phyloP scores from a whole-genome alignment of 805 yeast species.

The Kluyveromyces siamensis region DNA sequence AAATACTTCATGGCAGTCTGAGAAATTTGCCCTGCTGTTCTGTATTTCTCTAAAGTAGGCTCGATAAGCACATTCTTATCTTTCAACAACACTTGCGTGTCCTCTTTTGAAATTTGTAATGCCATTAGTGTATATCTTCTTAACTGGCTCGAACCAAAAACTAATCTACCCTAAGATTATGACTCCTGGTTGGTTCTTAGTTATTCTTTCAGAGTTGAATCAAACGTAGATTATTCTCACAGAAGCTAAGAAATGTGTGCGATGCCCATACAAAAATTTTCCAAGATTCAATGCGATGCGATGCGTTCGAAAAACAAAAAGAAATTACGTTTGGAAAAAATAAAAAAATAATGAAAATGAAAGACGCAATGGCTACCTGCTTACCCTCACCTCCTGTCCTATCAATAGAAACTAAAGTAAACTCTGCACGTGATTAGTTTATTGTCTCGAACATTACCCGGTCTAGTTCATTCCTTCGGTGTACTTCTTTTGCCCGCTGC shows the following conservation, averaged over 20 bases:
- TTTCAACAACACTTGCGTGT: conserved; percentile 60
- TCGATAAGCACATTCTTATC: conserved; percentile 61
- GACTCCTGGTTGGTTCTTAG: no score
- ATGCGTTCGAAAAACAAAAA: not conserved
- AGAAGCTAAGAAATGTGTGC: not conserved
- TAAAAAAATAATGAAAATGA: no score
- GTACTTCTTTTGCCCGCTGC: no score
- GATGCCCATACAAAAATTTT: not conserved
- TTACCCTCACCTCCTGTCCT: no score
- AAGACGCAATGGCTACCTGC: no score
- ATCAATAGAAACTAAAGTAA: no score
- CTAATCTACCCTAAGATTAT: no score
- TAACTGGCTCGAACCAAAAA: not conserved
- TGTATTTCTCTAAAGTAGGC: conserved; percentile 65
- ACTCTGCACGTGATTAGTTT: no score
- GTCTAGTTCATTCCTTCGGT: no score
- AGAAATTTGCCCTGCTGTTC: conserved; percentile 81
- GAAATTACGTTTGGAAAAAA: not conserved
- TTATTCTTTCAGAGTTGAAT: no score
- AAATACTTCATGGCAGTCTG: conserved; percentile 73
- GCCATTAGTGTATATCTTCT: conserved; percentile 38
- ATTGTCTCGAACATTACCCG: no score
- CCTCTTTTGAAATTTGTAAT: conserved; percentile 65
- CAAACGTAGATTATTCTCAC: no score
- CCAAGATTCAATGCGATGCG: not conserved